These are phyloP conservation scores for Crithidia expoeki DNA, from an alignment of 208 protist genomes.

Conservation along the genomic window DNA sequence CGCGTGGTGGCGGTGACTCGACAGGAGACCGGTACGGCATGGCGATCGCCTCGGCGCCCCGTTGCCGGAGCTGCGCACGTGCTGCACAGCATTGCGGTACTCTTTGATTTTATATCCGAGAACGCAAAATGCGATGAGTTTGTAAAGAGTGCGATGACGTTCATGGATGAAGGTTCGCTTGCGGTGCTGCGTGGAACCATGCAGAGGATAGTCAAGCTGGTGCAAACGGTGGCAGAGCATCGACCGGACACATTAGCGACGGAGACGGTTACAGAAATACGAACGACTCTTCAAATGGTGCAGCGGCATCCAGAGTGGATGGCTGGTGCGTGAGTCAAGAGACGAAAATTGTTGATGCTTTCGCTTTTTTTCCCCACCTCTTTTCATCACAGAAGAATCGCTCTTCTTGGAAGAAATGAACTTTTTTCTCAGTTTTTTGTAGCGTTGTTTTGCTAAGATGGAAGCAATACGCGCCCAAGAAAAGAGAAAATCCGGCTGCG, in stretches of 20 bases:
- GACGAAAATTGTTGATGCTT: not conserved
- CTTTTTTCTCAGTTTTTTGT: too few species aligned
- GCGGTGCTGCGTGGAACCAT: not conserved
- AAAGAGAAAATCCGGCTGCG: too few species aligned
- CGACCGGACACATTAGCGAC: not conserved
- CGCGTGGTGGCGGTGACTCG: not conserved
- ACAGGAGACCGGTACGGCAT: not conserved
- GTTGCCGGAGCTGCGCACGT: slow-evolving; percentile 10
- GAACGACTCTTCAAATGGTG: slow-evolving; percentile 8
- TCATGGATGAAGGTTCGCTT: not conserved
- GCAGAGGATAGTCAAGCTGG: slow-evolving; percentile 7
- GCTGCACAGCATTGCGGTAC: slow-evolving; percentile 13
- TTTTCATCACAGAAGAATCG: not conserved
- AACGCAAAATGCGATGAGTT: not conserved
- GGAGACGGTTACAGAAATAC: slow-evolving; percentile 15
- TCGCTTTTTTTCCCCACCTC: not conserved
- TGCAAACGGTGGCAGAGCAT: slow-evolving; percentile 6
- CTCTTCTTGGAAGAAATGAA: too few species aligned
- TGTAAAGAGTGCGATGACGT: not conserved
- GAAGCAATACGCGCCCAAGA: too few species aligned
- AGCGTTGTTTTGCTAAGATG: too few species aligned
- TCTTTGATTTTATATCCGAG: not conserved
- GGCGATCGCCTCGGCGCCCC: not conserved
- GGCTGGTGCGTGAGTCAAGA: too few species aligned
- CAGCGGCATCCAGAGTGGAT: slow-evolving; percentile 23